Base-by-base conservation (phyloP, 2,329 filamentous ascomycete genomes). In the Ceratocystis ficicola region DNA sequence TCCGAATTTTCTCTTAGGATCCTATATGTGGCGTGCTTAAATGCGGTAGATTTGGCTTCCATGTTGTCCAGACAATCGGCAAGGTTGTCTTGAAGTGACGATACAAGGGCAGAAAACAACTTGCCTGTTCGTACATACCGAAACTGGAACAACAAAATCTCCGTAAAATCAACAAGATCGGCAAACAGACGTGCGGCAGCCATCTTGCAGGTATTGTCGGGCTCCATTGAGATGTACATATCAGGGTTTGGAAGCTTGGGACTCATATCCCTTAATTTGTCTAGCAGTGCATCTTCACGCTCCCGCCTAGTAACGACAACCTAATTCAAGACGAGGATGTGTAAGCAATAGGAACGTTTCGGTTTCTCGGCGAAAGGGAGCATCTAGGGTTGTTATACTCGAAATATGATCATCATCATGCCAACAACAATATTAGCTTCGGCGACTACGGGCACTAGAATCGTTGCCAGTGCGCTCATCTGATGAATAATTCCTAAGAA, bases 341-440 rank as follows among this genome's bases (percentile, higher is more conserved):
- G 48, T 52, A 25, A 52, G 48, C 12, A 6, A 25, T 25, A 7
- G 5, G 48, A 22, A 52, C 48, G 25, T 3, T 10, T 41, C 36
- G 8, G 8, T 10, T 25, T 0, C 48, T 52, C 20, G 1, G 5
- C 20, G 20, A 5, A 10, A 46, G 10, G 17, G n/a, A 25, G 41
- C 10, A 25, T 12, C 25, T 7, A 25, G 20, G 22, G n/a, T 36
- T 17, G 30, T 20, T 63, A 17, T 65, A 67, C 66, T 36, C 62
- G 44, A 44, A 61, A 64, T 12, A 62, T 62, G 3, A 67, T 63
- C 12, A 67, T 64, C 46, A 65, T 62, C 63, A 67, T 64, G 41
- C 66, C 62, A 46, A 67, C 50, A 10, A 65, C 44, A 44, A 64
- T 55, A 7, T 64, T 55, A 41, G 64, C 61, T 1, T 67, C 66